These are phyloP conservation scores for Aspergillus sclerotioniger DNA, from an alignment of 495 filamentous ascomycete species.

Conservation along the genomic window DNA sequence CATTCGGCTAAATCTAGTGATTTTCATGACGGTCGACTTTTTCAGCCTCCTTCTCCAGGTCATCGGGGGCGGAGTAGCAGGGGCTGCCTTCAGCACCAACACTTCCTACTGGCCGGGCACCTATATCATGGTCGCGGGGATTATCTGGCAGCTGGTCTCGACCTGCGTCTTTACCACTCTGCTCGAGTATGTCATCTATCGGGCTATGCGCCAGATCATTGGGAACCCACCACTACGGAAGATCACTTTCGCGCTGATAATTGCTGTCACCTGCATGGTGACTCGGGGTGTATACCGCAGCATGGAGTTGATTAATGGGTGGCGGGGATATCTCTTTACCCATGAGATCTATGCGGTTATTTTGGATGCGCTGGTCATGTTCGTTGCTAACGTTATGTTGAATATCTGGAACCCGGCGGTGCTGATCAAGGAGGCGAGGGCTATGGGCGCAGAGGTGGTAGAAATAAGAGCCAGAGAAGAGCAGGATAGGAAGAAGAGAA, in stretches of 20 bases:
- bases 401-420: neutral
- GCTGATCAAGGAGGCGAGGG: neutral
- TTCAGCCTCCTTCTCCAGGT: neutral
- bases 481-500: neutral
- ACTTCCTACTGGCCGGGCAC: neutral
- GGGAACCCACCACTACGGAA: neutral
- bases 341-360: neutral
- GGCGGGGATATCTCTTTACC: neutral
- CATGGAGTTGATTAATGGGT: neutral
- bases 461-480: neutral
- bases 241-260: neutral
- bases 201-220: neutral
- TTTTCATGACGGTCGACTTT: neutral
- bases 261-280: neutral
- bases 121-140: neutral
- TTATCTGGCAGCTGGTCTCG: neutral
- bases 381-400: neutral
- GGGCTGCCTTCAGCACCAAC: neutral
- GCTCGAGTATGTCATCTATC: neutral
- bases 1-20: neutral
- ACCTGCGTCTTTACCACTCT: neutral
- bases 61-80: neutral
- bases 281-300: neutral
- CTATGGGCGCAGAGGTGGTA: neutral
- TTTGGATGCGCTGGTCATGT: neutral